phyloP scores from a whole-genome alignment of 2,329 filamentous ascomycete species.

The Pseudogymnoascus sp. region DNA sequence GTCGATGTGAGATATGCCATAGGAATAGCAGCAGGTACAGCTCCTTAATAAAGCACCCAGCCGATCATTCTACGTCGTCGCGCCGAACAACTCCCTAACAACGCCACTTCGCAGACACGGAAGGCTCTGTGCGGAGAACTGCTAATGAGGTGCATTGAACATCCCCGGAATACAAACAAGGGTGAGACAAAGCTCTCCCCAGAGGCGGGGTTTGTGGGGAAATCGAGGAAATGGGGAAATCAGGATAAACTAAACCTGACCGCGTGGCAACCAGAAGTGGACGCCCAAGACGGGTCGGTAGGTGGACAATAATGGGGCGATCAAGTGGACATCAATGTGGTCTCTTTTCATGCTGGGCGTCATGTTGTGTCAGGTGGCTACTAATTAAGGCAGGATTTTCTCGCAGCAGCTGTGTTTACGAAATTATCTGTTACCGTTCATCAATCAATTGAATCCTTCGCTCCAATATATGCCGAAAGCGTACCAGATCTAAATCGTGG shows the following conservation, averaged over 20 bases:
- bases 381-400: neutral
- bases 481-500: neutral
- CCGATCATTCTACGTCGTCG: neutral
- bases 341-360: neutral
- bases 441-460: neutral
- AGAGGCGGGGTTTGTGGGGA: neutral
- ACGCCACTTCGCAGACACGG: neutral
- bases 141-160: neutral
- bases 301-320: neutral
- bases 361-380: neutral
- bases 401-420: neutral
- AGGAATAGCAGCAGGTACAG: neutral
- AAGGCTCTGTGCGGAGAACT: neutral
- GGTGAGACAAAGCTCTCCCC: neutral
- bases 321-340: neutral
- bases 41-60: neutral
- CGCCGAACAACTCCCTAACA: neutral
- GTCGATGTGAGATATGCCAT: neutral
- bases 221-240: neutral
- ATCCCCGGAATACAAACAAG: neutral
- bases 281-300: neutral
- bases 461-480: neutral
- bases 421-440: neutral
- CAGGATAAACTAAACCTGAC: neutral
- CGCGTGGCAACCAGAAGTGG: neutral